Evolutionary conservation across 805 yeast species (phyloP).

Genomic region (Metschnikowia kunwiensis): DNA sequence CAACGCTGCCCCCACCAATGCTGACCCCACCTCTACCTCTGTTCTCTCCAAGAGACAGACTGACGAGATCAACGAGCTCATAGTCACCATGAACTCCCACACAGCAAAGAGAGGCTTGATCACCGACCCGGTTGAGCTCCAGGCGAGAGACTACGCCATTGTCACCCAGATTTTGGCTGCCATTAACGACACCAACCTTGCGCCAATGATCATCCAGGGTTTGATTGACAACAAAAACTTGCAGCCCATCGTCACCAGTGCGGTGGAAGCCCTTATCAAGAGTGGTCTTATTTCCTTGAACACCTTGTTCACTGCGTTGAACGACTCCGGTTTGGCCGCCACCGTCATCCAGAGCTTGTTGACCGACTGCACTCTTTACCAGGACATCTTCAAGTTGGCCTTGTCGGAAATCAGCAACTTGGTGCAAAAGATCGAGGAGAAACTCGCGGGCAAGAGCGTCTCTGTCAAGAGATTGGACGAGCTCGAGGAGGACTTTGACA

Average conservation of each 20-base stretch:
- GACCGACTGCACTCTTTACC: constrained; percentile 38
- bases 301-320: constrained; percentile 38
- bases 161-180: constrained; percentile 40
- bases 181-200: constrained; percentile 35
- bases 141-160: constrained; percentile 38
- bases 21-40: constrained; percentile 7
- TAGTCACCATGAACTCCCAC: constrained; percentile 28
- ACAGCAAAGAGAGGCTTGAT: constrained; percentile 29
- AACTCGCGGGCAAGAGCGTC: constrained; percentile 21
- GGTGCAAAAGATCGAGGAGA: constrained; percentile 24
- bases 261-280: constrained; percentile 29
- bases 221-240: constrained; percentile 33
- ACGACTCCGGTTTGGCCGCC: constrained; percentile 42
- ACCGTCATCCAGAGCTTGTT: constrained; percentile 35
- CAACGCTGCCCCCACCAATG: constrained; percentile 20
- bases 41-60: constrained; percentile 18
- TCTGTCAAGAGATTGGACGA: constrained; percentile 24
- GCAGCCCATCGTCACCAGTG: constrained; percentile 27
- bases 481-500: constrained; percentile 1
- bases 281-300: constrained; percentile 31
- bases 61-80: constrained; percentile 24
- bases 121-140: constrained; percentile 23
- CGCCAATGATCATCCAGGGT: constrained; percentile 34
- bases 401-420: constrained; percentile 29
- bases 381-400: constrained; percentile 38